phyloP scores from a whole-genome alignment of 2,329 filamentous ascomycete genomes.

The Dendrostoma leiphaemia region DNA sequence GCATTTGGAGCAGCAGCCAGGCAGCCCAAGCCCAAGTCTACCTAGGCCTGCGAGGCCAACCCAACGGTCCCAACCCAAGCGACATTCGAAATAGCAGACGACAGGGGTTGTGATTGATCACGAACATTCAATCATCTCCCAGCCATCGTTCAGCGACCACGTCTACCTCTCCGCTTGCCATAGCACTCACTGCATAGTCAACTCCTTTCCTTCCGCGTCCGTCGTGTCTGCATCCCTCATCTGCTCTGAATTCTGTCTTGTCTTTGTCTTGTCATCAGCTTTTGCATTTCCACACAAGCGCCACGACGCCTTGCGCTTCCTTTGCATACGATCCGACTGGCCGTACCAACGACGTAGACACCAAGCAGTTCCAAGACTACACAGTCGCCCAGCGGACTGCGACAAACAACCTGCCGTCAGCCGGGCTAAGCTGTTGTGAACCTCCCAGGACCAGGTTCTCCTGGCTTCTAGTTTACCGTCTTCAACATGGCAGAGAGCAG shows the following conservation, averaged over 20 bases:
- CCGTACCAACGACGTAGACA: not conserved
- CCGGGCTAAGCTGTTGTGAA: not conserved
- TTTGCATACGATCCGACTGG: not conserved
- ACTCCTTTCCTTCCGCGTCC: not conserved
- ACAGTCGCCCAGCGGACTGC: not conserved
- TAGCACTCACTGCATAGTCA: not conserved
- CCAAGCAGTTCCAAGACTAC: not conserved
- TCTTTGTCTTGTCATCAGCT: too few species aligned
- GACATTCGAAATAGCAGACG: not conserved
- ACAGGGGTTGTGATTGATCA: slow-evolving; percentile 3
- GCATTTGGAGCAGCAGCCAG: too few species aligned
- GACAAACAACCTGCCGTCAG: slow-evolving; percentile 1
- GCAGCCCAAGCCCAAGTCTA: not conserved
- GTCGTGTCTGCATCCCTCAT: too few species aligned
- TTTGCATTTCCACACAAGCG: not conserved
- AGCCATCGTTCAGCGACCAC: not conserved
- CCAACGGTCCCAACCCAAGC: not conserved
- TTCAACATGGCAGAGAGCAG: slow-evolving; percentile 18
- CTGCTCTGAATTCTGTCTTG: too few species aligned
- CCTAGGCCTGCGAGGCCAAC: too few species aligned
- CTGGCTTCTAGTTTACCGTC: not conserved
- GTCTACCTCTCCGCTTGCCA: not conserved
- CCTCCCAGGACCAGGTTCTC: not conserved
- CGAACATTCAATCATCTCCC: slow-evolving; percentile 5
- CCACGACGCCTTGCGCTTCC: not conserved